Base-by-base conservation (phyloP, 306 rosid genomes). In the Vicia faba region DNA sequence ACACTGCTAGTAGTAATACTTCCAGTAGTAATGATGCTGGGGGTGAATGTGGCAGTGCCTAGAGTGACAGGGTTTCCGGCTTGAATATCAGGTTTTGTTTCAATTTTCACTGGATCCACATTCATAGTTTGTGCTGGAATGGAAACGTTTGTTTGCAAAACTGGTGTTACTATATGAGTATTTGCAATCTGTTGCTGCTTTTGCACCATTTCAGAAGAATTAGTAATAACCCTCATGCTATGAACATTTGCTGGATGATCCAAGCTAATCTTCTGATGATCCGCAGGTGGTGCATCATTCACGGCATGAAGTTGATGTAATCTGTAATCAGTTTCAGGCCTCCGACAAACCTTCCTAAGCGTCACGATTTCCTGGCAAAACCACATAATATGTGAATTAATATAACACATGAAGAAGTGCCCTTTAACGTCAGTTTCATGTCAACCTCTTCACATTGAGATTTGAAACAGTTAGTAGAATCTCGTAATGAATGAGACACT, bases 311-410 rank as follows among this genome's bases (percentile, higher is more conserved):
- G 97, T 75, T 90, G 99, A 25, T 86, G 99, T 80, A 95, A 72
- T 69, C 99, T 79, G 79, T 86, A 85, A 68, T 95, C 99, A 1
- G 96, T 88, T 79, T 95, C 99, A 0, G 99, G 99, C 74, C 97
- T 70, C 23, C 99, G 99, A 51, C 99, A 95, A 68, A 95, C 85
- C 85, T 95, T 95, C 79, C 96, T 74, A 40, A 95, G 85, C 0
- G 96, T 97, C 67, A 95, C 96, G 11, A 95, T 95, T 88, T 95
- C 99, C 99, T 95, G 83, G 23, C 33, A 74, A 61, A 55, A 40
- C 31, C 60, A 60, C 26, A 13, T 62, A 26, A 20, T 19, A 5
- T 55, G 63, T 51, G 67, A 23, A 55, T 33, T 25, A 41, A 53
- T 60, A 41, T 58, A 62, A 53, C 61, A 66, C 44, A 36, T 40